Conservation (phyloP, 75 land plant genomes). For the Selaginella tamariscina region DNA sequence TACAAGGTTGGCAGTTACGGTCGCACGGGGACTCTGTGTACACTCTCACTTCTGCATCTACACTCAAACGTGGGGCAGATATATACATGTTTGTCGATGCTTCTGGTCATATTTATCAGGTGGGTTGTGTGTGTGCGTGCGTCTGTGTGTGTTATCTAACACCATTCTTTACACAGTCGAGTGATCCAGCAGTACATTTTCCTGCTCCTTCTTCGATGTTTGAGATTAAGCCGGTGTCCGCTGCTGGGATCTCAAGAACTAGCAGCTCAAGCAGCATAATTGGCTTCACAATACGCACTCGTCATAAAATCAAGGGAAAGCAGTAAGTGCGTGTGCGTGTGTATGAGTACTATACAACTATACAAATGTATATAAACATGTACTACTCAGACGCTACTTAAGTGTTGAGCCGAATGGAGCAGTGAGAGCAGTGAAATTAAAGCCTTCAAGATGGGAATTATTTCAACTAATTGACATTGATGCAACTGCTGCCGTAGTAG, state of each 20-base stretch:
- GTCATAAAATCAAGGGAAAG: not conserved
- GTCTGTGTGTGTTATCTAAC: too few species aligned
- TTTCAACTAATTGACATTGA: conserved; percentile 2
- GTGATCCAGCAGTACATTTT: conserved; percentile 13
- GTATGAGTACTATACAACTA: too few species aligned
- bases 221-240: conserved; percentile 5
- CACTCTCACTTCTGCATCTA: not conserved
- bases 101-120: not conserved
- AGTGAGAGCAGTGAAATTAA: not conserved
- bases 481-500: conserved; percentile 7
- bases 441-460: not conserved
- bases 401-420: conserved; percentile 10
- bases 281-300: conserved; percentile 8
- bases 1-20: not conserved
- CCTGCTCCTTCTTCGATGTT: not conserved
- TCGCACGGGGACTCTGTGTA: conserved; percentile 5
- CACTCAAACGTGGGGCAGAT: conserved; percentile 1
- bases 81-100: conserved; percentile 9
- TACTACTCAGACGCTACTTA: conserved; percentile 2
- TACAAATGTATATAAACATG: too few species aligned
- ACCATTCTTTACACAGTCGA: not conserved
- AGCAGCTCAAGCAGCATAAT: not conserved
- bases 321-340: not conserved
- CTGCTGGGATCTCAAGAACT: not conserved
- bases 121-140: too few species aligned